Evolutionary conservation across 2,329 filamentous ascomycete species (phyloP), one percentile per base, ranked within the genome.

Genomic region (Leptographium radiaticola): DNA sequence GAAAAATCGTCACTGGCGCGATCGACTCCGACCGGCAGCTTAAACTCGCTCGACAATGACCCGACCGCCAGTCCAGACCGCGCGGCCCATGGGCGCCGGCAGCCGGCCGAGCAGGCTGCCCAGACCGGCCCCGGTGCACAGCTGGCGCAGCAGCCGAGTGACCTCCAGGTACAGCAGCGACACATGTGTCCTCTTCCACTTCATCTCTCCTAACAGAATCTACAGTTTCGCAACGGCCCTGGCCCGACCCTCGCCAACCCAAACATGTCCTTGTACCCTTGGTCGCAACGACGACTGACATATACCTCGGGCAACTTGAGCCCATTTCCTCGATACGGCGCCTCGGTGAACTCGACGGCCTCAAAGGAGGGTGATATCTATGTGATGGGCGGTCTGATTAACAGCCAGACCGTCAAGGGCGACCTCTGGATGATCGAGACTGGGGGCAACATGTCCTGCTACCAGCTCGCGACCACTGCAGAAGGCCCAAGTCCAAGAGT

Each of bases 391-490:
- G 93, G 93, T 51, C 71, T 98, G 57, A 91, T 98, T 63, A 91
- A 95, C 65, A 91, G 91, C 60, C 87, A 89, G 40, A 95, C 89
- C 2, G 93, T 97, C 46, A 96, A 96, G 66, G 93, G 93, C 49
- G 93, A 98, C 70, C 70, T 98, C 48, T 98, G 94, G 94, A 86
- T 97, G 83, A 86, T 97, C 48, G 93, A 98, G 68, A 88, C 89
- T 57, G 89, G 86, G 52, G 85, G 84, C 10, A 90, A 81, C 66
- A 81, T 97, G 75, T 81, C 88, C 25, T 97, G 93, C 68, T 95
- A 94, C 66, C 91, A 90, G 30, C 81, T 98, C 54, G 81, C 86
- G 12, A 96, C 93, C 0, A 93, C 89, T 0, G 87, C 89, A 20
- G 93, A 98, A 68, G 93, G 93, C 0, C 94, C 93, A 1, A 90